Evolutionary conservation across 495 filamentous ascomycete species (phyloP), one percentile per base, ranked within the genome.

Genomic region (Annulohypoxylon moriforme): DNA sequence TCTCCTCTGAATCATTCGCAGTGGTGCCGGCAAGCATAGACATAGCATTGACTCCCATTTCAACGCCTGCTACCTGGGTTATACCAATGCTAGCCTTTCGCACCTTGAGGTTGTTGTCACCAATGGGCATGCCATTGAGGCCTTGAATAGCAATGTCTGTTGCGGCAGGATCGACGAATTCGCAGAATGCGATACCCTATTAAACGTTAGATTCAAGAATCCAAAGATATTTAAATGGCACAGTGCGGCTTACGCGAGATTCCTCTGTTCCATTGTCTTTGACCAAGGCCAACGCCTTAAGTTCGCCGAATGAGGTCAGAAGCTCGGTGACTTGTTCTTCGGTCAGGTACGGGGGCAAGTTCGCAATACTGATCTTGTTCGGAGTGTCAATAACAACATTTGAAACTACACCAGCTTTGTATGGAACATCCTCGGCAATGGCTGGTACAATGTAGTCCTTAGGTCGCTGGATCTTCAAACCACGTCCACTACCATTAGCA

Each of bases 11-110:
- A 66, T 94, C 91, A 46, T 86, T 85, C 33, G 74, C 73, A 7
- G 92, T 95, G 36, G 95, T 97, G 47, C 94, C 94, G 33, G 96
- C 96, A 76, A 99, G 94, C 93, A 98, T 94, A 29, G 94, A 96
- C 93, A 99, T 98, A 68, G 95, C 96, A 69, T 97, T 97, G 67
- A 98, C 94, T 25, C 94, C 91, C 91, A 97, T 95, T 73, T 98
- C 96, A 16, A 96, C 84, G 46, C 94, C 93, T 56, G 92, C 83
- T 10, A 93, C 94, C 78, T 99, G 96, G 25, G 93, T 94, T 70
- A 92, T 90, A 63, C 96, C 96, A 69, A 98, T 92, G 81, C 93
- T 96, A 60, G 96, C 96, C 74, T 93, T 92, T 65, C 89, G 82
- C 29, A 97, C 93, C 82, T 92, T 94, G 50, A 99, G 89, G 70